These are phyloP conservation scores for Penicillium sp. DNA, from an alignment of 2,329 filamentous ascomycete genomes.

Conservation along the genomic window DNA sequence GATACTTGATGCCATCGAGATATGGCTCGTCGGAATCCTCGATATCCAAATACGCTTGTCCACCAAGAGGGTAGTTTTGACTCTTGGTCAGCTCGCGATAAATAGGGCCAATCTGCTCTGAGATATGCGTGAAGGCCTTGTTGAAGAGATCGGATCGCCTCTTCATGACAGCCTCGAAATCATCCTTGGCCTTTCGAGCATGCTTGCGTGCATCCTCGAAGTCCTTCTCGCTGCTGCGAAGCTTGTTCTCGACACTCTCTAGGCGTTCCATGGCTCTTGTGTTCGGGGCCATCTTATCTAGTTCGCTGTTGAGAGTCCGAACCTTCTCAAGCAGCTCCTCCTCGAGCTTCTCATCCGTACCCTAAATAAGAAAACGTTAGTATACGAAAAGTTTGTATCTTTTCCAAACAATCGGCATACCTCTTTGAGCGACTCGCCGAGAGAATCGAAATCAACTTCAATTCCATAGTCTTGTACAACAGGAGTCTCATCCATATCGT, in stretches of 20 bases:
- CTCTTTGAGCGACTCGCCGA: slow-evolving; percentile 82
- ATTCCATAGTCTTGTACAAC: slow-evolving; percentile 90
- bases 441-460: slow-evolving; percentile 79
- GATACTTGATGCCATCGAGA: slow-evolving; percentile 94
- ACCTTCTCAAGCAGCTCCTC: slow-evolving; percentile 80
- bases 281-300: slow-evolving; percentile 95
- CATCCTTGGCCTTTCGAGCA: slow-evolving; percentile 77
- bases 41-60: slow-evolving; percentile 82
- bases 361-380: slow-evolving; percentile 52
- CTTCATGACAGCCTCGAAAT: slow-evolving; percentile 81
- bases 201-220: slow-evolving; percentile 82
- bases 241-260: slow-evolving; percentile 80
- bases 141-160: slow-evolving; percentile 90
- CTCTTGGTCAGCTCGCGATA: slow-evolving; percentile 95
- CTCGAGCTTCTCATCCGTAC: slow-evolving; percentile 73
- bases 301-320: slow-evolving; percentile 71
- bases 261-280: slow-evolving; percentile 94
- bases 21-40: slow-evolving; percentile 98
- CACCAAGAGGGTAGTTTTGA: slow-evolving; percentile 89
- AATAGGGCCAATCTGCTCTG: slow-evolving; percentile 89
- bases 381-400: not conserved
- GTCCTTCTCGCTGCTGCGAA: slow-evolving; percentile 84
- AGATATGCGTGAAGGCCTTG: slow-evolving; percentile 92
- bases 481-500: slow-evolving; percentile 60
- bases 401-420: slow-evolving; percentile 53